Base-by-base conservation (phyloP, 2,329 filamentous ascomycete genomes). In the Periconia digitata region DNA sequence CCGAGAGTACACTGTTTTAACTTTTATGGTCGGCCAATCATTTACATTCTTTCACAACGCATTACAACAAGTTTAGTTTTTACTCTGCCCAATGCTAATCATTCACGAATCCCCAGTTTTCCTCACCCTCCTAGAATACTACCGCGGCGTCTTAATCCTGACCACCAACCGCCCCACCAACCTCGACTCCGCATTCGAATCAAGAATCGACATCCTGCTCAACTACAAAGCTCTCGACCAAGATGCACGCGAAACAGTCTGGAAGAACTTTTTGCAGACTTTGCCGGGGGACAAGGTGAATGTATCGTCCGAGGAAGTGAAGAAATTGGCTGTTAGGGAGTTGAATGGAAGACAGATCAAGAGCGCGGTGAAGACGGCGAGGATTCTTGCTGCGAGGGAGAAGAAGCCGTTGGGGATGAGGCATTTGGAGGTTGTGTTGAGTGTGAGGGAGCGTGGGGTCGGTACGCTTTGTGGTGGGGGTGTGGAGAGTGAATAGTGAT, bases 211-310 rank as follows among this genome's bases (percentile, higher is more conserved):
- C 70, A 67, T 49, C 78, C 75, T 76, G 71, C 74, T 27, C 72
- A 74, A n/a, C 67, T 80, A 17, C 63, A 77, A 1, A 66, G 78
- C 1, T 63, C 79, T 21, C 74, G 77, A 55, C 72, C 78, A 54
- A 3, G 50, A 59, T 1, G 66, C 67, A 7, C 63, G 74, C 5
- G 62, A 66, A 24, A 64, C 64, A 17, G 62, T 77, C 34, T 76
- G 73, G 18, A 71, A 75, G 17, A 45, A 53, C 23, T 53, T 53
- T 46, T 5, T 51, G n/a, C 3, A 15, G 3, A 42, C 37, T 7
- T 43, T 43, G 27, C 21, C 45, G 13, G 6, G 37, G 8, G 58
- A 52, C 6, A 56, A 59, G 12, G 29, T 49, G 3, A 54, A 72
- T 29, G 44, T 72, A n/a, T 46, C 60, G 16, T 47, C 54, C 40